Conservation (phyloP, 2,329 filamentous ascomycete genomes). For the Aspergillus alliaceus region DNA sequence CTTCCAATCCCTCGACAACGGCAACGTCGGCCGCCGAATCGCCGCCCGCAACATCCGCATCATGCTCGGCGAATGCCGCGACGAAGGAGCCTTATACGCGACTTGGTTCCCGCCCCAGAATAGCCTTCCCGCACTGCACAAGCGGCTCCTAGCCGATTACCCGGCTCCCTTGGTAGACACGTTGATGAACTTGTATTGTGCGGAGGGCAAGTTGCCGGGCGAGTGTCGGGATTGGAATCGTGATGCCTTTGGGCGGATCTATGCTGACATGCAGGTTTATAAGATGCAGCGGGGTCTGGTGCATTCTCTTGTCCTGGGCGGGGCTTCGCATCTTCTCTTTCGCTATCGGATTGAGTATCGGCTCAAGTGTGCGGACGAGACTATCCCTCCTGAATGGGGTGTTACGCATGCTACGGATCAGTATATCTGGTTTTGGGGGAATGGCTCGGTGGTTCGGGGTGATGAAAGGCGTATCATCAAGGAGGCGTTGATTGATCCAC, state of each 20-base stretch:
- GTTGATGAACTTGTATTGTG: constrained; percentile 49
- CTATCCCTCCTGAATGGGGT: constrained; percentile 49
- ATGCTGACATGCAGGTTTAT: constrained; percentile 59
- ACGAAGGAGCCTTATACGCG: constrained; percentile 55
- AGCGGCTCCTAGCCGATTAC: constrained; percentile 55
- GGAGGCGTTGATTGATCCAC: constrained; percentile 28
- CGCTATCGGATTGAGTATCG: constrained; percentile 58
- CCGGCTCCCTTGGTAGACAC: constrained; percentile 44
- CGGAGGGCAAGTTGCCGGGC: constrained; percentile 37
- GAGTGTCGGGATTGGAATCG: constrained; percentile 46
- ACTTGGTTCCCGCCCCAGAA: constrained; percentile 47
- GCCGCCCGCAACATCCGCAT: constrained; percentile 48
- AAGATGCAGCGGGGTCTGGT: constrained; percentile 54
- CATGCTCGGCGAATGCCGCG: constrained; percentile 55
- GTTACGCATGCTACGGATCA: constrained; percentile 57
- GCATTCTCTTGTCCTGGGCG: constrained; percentile 43
- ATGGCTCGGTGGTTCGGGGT: constrained; percentile 41
- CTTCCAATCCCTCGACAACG: constrained; percentile 49
- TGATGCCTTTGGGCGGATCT: constrained; percentile 55
- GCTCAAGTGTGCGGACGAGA: constrained; percentile 46
- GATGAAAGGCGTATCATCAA: constrained; percentile 47
- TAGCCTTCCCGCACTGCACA: constrained; percentile 42
- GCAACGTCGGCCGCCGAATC: constrained; percentile 49
- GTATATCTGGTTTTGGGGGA: constrained; percentile 58
- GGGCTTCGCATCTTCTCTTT: constrained; percentile 47